phyloP scores from a whole-genome alignment of 2,329 filamentous ascomycete genomes.

The Penicillium fuscoglaucum region DNA sequence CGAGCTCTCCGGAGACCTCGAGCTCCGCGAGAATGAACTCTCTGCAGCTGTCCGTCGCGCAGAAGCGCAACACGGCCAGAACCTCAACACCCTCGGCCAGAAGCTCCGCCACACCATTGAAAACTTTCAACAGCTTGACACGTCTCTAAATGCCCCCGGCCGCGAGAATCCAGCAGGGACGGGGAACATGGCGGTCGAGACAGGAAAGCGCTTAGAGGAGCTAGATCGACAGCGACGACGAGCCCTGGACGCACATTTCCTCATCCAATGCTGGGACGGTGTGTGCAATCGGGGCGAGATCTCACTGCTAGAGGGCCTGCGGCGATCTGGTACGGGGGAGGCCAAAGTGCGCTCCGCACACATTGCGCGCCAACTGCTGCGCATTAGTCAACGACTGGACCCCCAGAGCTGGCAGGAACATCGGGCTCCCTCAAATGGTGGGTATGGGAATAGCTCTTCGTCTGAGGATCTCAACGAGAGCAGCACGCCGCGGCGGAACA shows the following conservation, averaged over 20 bases:
- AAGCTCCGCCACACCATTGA: constrained; percentile 91
- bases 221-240: constrained; percentile 87
- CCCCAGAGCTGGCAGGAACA: constrained; percentile 65
- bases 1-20: constrained; percentile 71
- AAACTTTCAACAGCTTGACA: constrained; percentile 86
- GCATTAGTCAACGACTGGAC: constrained; percentile 90
- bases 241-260: constrained; percentile 88
- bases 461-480: constrained; percentile 47
- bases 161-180: constrained; percentile 51
- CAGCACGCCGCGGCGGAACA: constrained; percentile 56
- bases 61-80: constrained; percentile 88
- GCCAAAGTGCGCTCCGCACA: constrained; percentile 93
- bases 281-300: constrained; percentile 87
- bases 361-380: constrained; percentile 88
- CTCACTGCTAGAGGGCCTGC: constrained; percentile 82
- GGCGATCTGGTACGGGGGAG: constrained; percentile 79
- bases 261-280: constrained; percentile 96
- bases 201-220: constrained; percentile 90
- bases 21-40: constrained; percentile 86
- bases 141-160: constrained; percentile 68
- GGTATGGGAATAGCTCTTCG: constrained; percentile 27
- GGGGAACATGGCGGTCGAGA: constrained; percentile 89
- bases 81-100: constrained; percentile 78
- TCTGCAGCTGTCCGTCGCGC: constrained; percentile 86
- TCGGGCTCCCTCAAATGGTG: constrained; percentile 56